A percentile compares a stretch with the other conserved stretches of the same genome.
Conservation (phyloP, 2,329 filamentous ascomycete genomes). For the Epichloe coenophiala region DNA sequence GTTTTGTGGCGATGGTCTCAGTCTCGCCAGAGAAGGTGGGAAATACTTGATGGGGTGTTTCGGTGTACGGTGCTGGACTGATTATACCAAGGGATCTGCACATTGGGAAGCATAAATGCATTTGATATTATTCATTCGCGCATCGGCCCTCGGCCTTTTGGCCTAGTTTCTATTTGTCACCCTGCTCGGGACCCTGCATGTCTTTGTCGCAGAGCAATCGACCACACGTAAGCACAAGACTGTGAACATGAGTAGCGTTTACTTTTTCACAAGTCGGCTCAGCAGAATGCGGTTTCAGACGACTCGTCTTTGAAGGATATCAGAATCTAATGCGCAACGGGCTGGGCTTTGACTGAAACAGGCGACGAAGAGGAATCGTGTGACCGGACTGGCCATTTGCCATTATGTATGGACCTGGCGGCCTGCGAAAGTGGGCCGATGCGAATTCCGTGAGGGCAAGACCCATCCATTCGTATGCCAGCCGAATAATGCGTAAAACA, state of each 20-base stretch:
- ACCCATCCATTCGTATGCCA: not conserved
- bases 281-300: no score
- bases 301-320: not conserved
- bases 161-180: not conserved
- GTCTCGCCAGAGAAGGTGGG: not conserved
- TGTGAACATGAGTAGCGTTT: no score
- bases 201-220: not conserved
- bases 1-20: not conserved
- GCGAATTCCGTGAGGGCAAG: not conserved
- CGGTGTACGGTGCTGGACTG: constrained; percentile 19
- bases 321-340: not conserved
- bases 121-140: not conserved
- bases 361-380: not conserved
- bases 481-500: no score
- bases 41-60: constrained; percentile 15
- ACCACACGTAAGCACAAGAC: no score
- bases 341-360: not conserved
- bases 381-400: not conserved
- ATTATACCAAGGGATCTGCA: constrained; percentile 17
- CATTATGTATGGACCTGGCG: not conserved
- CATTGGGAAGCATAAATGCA: constrained; percentile 6
- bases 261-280: no score
- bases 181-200: not conserved
- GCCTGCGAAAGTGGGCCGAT: not conserved
- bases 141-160: not conserved